A percentile compares a stretch with the other conserved stretches of the same genome.
These are phyloP conservation scores for Fusarium compactum DNA, from an alignment of 2,329 filamentous ascomycete genomes.

Conservation along the genomic window DNA sequence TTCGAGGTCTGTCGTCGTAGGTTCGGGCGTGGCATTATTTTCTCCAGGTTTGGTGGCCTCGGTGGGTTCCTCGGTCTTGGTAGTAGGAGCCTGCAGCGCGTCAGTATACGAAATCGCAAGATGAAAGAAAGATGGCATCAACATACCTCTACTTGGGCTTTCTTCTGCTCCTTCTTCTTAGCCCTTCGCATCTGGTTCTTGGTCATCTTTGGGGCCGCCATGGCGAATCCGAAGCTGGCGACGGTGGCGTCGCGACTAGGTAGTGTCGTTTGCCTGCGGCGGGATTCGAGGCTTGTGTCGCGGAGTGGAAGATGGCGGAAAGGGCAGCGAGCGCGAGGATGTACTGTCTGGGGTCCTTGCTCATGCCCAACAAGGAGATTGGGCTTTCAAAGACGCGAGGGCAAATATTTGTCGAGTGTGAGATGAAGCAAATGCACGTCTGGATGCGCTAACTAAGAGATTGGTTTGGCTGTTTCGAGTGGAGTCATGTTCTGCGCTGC, in stretches of 20 bases:
- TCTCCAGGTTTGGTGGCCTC: conserved; percentile 43
- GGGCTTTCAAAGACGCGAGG: not conserved
- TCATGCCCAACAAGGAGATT: conserved; percentile 47
- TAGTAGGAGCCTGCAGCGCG: conserved; percentile 37
- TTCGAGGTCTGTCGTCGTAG: conserved; percentile 55
- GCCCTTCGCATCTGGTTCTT: conserved; percentile 95
- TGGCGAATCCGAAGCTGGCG: conserved; percentile 54
- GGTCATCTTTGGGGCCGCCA: conserved; percentile 79
- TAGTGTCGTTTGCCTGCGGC: conserved; percentile 45
- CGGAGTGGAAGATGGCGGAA: conserved; percentile 54
- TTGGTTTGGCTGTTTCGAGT: conserved; percentile 32
- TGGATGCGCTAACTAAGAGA: conserved; percentile 33
- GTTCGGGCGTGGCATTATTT: conserved; percentile 52
- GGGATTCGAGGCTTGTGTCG: conserved; percentile 52
- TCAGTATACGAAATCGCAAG: conserved; percentile 19
- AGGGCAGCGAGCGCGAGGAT: conserved; percentile 51
- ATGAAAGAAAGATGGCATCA: not conserved
- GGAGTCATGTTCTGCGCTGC: conserved; percentile 36
- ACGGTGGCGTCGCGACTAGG: conserved; percentile 44
- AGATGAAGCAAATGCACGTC: conserved; percentile 19
- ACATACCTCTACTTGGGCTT: conserved; percentile 67
- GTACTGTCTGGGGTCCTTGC: conserved; percentile 55
- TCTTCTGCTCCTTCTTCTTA: conserved; percentile 94
- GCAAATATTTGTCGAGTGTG: not conserved
- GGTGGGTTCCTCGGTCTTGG: conserved; percentile 34